Conservation (phyloP, 1,139 yeast genomes). For the Suhomyces bribrorum region DNA sequence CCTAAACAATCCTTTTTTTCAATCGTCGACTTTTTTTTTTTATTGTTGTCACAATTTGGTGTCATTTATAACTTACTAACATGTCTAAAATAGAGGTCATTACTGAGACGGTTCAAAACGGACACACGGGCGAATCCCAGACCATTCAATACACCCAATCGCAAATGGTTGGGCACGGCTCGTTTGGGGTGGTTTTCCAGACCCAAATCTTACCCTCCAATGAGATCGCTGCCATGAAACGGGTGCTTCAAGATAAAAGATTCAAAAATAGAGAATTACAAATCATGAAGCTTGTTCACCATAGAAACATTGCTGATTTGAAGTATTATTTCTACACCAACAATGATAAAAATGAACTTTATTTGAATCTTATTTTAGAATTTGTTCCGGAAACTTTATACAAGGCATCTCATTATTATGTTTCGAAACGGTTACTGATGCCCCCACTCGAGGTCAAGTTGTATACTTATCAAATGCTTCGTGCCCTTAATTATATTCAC, state of each 20-base stretch:
- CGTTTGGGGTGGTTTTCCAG: conserved; percentile 94
- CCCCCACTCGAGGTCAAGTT: conserved; percentile 87
- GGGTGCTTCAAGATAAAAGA: conserved; percentile 91
- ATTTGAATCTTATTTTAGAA: conserved; percentile 85
- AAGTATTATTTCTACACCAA: conserved; percentile 87
- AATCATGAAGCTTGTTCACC: conserved; percentile 88
- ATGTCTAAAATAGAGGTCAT: conserved; percentile 59
- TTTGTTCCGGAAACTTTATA: conserved; percentile 93
- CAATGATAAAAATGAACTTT: conserved; percentile 76
- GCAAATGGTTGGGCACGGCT: conserved; percentile 94
- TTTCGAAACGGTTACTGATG: conserved; percentile 76
- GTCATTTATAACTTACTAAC: conserved; percentile 30
- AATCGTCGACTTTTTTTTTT: conserved; percentile 1
- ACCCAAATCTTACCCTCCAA: conserved; percentile 76
- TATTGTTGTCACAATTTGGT: neutral
- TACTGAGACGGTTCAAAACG: conserved; percentile 72
- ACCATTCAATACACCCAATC: conserved; percentile 69
- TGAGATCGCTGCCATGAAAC: conserved; percentile 85
- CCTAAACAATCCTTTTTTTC: neutral
- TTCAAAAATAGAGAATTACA: conserved; percentile 96
- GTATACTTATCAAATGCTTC: conserved; percentile 86
- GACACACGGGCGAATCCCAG: conserved; percentile 64
- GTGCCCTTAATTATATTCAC: conserved; percentile 91
- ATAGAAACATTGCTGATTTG: conserved; percentile 84
- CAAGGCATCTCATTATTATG: conserved; percentile 83